Evolutionary conservation across 2,329 filamentous ascomycete species (phyloP), one percentile per base, ranked within the genome.

Genomic region (Alternaria novae-zelandiae): DNA sequence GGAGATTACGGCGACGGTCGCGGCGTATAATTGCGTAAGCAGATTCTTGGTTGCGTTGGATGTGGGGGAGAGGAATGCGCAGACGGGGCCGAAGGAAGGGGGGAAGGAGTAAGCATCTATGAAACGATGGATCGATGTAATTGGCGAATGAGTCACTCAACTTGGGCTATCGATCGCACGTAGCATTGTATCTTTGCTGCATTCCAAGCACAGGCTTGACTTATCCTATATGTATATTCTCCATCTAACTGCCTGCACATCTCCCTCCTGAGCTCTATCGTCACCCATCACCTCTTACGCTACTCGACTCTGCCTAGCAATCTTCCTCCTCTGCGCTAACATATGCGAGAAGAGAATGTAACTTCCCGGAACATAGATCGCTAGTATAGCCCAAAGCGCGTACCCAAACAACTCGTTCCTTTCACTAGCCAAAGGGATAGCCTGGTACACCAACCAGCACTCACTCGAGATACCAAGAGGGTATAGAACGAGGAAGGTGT

Each of bases 271-370:
- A 0, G 17, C 6, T 3, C 20, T 5, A 0, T 36, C 32, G 32
- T 36, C 32, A 5, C 4, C 32, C 15, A 5, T 5, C 23, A 7
- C 13, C 3, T 11, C 2, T 53, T 17, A 63, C 2, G 26, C 49
- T 1, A n/a, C 51, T 23, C 15, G 43, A 10, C 21, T 60, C 45
- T 60, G 54, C 46, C 43, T 55, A 4, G 41, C 50, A 26, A 95
- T 88, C 86, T 93, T 97, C 70, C 88, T 86, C 71, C 95, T 86
- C 86, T 99, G 96, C 65, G 86, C 86, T 85, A 98, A 92, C 96
- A 99, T 98, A 81, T 99, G 92, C 21, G 92, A 93, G 78, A 96
- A 98, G 61, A 98, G 82, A 59, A 96, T 87, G 74, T 96, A 97
- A 5, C 92, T 88, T 75, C 83, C 93, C 47, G 94, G 94, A 47